Conservation (phyloP, 2,329 filamentous ascomycete genomes). For the Neophaeococcomyces aloes region DNA sequence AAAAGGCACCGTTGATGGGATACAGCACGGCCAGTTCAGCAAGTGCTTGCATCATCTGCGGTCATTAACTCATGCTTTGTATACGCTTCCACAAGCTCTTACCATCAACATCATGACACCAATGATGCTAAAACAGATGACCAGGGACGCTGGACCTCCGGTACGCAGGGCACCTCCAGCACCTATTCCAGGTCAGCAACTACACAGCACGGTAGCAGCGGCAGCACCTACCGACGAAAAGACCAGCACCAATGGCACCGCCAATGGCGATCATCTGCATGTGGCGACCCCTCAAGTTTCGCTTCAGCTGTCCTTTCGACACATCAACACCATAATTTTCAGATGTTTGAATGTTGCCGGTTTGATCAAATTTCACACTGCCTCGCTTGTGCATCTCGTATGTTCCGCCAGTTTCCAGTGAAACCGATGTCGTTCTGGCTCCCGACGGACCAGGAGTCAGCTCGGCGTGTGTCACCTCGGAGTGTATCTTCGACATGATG, state of each 20-base stretch:
- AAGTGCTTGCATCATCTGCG: conserved; percentile 47
- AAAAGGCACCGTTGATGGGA: conserved; percentile 53
- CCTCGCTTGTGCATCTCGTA: too few species aligned
- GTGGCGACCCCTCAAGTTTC: conserved; percentile 26
- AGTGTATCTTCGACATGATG: too few species aligned
- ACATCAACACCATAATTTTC: too few species aligned
- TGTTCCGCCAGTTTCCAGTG: too few species aligned
- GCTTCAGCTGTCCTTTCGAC: conserved; percentile 19
- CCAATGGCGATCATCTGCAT: conserved; percentile 33
- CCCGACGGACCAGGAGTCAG: too few species aligned
- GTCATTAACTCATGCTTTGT: background rate
- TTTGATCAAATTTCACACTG: too few species aligned
- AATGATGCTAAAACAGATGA: conserved; percentile 42
- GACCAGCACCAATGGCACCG: conserved; percentile 30
- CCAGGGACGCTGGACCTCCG: conserved; percentile 30
- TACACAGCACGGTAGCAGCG: too few species aligned
- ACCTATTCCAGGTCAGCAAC: background rate
- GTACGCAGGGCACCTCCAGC: conserved; percentile 28
- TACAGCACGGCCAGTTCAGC: conserved; percentile 53
- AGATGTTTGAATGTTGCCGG: too few species aligned
- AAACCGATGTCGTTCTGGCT: too few species aligned
- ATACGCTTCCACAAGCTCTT: conserved; percentile 5
- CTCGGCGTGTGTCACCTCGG: too few species aligned
- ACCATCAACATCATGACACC: conserved; percentile 24
- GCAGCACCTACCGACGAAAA: conserved; percentile 27